A percentile compares a stretch with the other conserved stretches of the same genome.
These are phyloP conservation scores for Kodamaea restingae DNA, from an alignment of 805 yeast species.

Conservation along the genomic window DNA sequence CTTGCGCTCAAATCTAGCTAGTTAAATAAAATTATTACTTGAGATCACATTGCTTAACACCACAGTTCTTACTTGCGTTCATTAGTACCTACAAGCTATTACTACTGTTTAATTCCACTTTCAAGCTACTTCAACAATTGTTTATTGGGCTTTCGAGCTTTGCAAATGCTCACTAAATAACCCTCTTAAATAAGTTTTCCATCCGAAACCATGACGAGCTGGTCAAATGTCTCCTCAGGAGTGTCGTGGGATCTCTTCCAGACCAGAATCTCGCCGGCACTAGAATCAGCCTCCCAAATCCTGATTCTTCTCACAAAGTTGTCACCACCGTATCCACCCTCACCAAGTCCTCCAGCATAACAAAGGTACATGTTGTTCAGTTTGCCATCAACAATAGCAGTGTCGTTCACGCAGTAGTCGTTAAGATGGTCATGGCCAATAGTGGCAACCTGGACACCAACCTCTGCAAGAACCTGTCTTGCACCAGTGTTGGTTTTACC, in stretches of 20 bases:
- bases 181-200: constrained; percentile 25
- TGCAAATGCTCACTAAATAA: too few relatives aligned
- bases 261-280: constrained; percentile 44
- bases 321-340: constrained; percentile 95
- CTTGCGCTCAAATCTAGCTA: too few relatives aligned
- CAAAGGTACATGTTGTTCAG: constrained; percentile 67
- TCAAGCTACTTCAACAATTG: too few relatives aligned
- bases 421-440: constrained; percentile 97
- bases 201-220: constrained; percentile 44
- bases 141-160: too few relatives aligned
- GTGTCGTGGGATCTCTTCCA: constrained; percentile 72
- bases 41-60: too few relatives aligned
- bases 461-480: constrained; percentile 47
- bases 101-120: too few relatives aligned
- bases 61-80: too few relatives aligned
- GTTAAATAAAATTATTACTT: too few relatives aligned
- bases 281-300: constrained; percentile 59
- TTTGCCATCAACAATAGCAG: constrained; percentile 21
- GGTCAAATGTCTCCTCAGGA: constrained; percentile 46
- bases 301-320: constrained; percentile 78
- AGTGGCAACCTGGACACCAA: constrained; percentile 69
- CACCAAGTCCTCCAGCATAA: constrained; percentile 91
- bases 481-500: constrained; percentile 69
- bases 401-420: constrained; percentile 74
- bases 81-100: too few relatives aligned